These are phyloP conservation scores for Castanea mollissima DNA, from an alignment of 306 rosid species.

Conservation along the genomic window DNA sequence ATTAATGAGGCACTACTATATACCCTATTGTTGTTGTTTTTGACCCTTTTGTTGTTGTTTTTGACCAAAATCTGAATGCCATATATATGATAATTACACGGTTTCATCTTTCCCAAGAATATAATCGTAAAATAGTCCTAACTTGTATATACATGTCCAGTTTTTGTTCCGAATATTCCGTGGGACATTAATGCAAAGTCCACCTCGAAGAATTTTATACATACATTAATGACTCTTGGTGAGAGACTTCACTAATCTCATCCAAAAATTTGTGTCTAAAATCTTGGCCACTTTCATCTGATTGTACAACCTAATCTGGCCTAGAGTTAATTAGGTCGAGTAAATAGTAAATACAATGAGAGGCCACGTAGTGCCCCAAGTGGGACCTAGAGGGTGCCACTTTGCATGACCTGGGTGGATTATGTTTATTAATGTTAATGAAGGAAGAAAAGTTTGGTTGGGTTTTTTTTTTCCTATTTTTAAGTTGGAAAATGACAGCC, in stretches of 20 bases:
- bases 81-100: too few relatives aligned
- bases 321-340: neutral
- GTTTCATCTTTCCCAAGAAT: too few relatives aligned
- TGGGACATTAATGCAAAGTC: too few relatives aligned
- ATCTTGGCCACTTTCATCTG: neutral
- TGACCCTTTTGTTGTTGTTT: neutral
- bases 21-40: neutral
- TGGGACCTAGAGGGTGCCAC: slow-evolving; percentile 25
- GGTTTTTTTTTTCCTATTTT: slow-evolving; percentile 12
- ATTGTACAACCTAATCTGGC: neutral
- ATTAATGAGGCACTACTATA: too few relatives aligned
- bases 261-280: neutral
- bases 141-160: too few relatives aligned
- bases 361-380: slow-evolving; percentile 17
- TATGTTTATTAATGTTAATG: neutral
- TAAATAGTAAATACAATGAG: neutral
- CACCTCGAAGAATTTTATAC: too few relatives aligned
- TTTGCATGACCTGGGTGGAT: neutral
- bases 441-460: neutral
- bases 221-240: neutral
- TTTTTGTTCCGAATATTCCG: too few relatives aligned
- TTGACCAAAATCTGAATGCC: neutral
- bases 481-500: slow-evolving; percentile 29
- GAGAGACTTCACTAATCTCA: slow-evolving; percentile 2
- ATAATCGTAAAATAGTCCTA: too few relatives aligned